A percentile compares a stretch with the other conserved stretches of the same genome.
phyloP scores from a whole-genome alignment of 768 basidiomycete genomes.

The Rhodosporidiobolus odoratus region DNA sequence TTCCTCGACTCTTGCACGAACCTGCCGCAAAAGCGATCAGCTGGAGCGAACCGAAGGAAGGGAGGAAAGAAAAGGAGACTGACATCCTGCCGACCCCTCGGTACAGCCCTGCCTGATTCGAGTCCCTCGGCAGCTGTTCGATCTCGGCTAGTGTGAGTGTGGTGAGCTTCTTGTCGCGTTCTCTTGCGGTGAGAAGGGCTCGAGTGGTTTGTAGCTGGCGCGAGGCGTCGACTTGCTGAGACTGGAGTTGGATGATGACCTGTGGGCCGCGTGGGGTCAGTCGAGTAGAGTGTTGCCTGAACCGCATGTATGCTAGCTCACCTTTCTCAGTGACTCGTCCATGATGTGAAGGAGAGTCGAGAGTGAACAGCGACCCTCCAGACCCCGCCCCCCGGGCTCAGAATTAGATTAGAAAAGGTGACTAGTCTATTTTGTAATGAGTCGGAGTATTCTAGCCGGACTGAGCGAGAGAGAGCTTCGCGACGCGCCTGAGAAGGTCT shows the following conservation, averaged over 20 bases:
- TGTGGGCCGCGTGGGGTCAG: neutral
- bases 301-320: neutral
- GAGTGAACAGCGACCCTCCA: too few relatives aligned
- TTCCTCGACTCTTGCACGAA: slow-evolving; percentile 38
- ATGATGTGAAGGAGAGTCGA: neutral
- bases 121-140: slow-evolving; percentile 27
- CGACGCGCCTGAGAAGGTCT: too few relatives aligned
- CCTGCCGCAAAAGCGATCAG: slow-evolving; percentile 1
- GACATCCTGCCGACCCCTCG: slow-evolving; percentile 36
- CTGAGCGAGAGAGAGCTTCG: too few relatives aligned
- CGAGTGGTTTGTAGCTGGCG: slow-evolving; percentile 24
- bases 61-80: neutral
- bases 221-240: slow-evolving; percentile 24
- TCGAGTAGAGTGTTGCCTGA: accelerated
- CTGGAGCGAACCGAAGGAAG: neutral
- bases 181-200: slow-evolving; percentile 4
- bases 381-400: too few relatives aligned
- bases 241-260: slow-evolving; percentile 34
- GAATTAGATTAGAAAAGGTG: too few relatives aligned
- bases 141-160: slow-evolving; percentile 36
- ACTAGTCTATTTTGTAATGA: too few relatives aligned
- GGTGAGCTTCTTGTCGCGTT: slow-evolving; percentile 33
- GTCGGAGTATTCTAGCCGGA: too few relatives aligned
- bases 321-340: slow-evolving; percentile 31
- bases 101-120: slow-evolving; percentile 17